Conservation (phyloP, 2,329 filamentous ascomycete genomes). For the Aspergillus sp. region DNA sequence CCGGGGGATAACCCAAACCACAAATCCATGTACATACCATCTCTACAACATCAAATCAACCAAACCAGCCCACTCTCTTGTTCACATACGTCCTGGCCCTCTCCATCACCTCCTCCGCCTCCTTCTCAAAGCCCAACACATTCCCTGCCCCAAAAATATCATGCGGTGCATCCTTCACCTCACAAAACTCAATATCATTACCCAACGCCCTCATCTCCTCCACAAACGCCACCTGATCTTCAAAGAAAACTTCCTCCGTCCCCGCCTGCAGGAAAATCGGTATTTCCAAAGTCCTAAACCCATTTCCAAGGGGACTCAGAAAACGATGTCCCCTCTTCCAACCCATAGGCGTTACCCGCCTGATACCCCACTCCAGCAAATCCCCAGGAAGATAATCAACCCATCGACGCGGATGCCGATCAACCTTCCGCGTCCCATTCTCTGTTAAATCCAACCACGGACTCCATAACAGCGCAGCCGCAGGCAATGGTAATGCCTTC, state of each 20-base stretch:
- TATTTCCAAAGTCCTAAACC: neutral
- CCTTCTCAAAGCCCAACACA: neutral
- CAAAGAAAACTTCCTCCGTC: neutral
- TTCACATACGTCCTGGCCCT: neutral
- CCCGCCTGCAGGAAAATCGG: neutral
- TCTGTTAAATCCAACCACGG: neutral
- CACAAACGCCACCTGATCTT: neutral
- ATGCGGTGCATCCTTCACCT: neutral
- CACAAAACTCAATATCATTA: neutral
- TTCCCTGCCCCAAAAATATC: neutral
- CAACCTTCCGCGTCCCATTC: neutral
- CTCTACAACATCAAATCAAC: neutral
- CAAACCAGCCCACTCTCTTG: neutral
- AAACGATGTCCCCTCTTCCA: neutral
- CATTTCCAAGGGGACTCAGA: neutral
- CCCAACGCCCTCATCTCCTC: neutral
- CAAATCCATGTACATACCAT: neutral
- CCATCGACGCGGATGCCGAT: neutral
- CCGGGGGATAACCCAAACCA: neutral
- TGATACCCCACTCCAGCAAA: neutral
- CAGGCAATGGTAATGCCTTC: neutral
- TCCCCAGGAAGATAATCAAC: neutral
- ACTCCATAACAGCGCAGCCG: neutral
- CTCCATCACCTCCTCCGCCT: neutral
- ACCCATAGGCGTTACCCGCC: neutral